Evolutionary conservation across 441 rosid genomes (phyloP).

Genomic region (Corymbia calophylla): DNA sequence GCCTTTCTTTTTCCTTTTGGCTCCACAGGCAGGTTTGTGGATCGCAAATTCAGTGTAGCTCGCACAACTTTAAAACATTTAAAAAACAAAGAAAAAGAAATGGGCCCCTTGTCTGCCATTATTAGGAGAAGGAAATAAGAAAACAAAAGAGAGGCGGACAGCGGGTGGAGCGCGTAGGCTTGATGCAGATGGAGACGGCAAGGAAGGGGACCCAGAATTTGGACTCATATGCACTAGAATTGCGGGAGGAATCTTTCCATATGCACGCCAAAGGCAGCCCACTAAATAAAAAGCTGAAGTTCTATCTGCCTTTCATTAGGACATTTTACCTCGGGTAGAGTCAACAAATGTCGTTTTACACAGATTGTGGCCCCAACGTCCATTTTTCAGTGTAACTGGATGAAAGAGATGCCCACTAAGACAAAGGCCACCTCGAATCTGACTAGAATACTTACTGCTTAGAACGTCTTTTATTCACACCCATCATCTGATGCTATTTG

Average conservation of each 20-base stretch:
- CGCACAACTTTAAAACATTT: no score
- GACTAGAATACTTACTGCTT: not conserved
- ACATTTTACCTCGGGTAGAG: not conserved
- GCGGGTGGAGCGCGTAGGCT: not conserved
- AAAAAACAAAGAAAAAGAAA: not conserved
- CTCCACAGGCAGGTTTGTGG: no score
- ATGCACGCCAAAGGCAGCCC: accelerated
- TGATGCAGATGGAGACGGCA: not conserved
- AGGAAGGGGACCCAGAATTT: not conserved
- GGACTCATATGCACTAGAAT: not conserved
- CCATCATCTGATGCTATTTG: not conserved
- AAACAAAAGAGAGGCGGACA: not conserved
- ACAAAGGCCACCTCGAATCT: not conserved
- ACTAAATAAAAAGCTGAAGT: not conserved
- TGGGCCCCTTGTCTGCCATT: not conserved
- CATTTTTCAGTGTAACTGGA: not conserved
- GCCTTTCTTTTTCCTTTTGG: not conserved
- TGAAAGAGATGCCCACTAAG: not conserved
- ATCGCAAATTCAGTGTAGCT: no score
- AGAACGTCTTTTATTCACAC: not conserved
- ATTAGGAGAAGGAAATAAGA: not conserved
- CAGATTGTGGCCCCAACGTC: not conserved
- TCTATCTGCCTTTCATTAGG: not conserved
- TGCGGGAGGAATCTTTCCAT: accelerated
- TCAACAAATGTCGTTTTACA: not conserved